Conservation (phyloP, 306 rosid genomes). For the Arachis hypogaea region DNA sequence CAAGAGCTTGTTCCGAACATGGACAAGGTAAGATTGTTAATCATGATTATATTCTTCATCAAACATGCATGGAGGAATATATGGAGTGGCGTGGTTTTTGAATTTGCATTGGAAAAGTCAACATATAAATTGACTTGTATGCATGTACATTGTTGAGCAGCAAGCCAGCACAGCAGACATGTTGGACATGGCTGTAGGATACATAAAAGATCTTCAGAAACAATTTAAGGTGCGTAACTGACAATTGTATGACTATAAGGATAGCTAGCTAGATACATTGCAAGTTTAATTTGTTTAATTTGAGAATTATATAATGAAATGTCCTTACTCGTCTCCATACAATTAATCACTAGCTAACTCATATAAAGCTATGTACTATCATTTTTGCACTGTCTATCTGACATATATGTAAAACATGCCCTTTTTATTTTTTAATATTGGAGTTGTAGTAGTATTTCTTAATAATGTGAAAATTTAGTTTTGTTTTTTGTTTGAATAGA, state of each 20-base stretch:
- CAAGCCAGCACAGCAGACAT: slow-evolving; percentile 97
- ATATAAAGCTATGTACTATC: neutral
- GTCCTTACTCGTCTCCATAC: neutral
- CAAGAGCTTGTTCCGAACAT: slow-evolving; percentile 96
- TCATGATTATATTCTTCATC: neutral
- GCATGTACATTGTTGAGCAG: slow-evolving; percentile 42
- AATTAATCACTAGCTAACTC: slow-evolving; percentile 4
- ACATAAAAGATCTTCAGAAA: slow-evolving; percentile 89
- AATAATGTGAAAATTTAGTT: too few relatives aligned
- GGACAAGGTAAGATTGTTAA: slow-evolving; percentile 71
- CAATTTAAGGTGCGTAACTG: slow-evolving; percentile 71
- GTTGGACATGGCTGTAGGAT: slow-evolving; percentile 89
- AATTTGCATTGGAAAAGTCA: neutral
- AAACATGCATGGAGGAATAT: too few relatives aligned
- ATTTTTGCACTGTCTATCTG: neutral
- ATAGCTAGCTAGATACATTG: too few relatives aligned
- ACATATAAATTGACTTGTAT: too few relatives aligned
- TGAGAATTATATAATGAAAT: neutral
- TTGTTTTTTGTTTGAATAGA: too few relatives aligned
- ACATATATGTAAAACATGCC: neutral
- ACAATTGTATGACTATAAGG: neutral
- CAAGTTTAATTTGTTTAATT: neutral
- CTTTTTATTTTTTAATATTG: too few relatives aligned
- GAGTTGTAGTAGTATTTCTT: too few relatives aligned
- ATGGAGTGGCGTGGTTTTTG: too few relatives aligned